phyloP scores from a whole-genome alignment of 108 stramenopile genomes.

The Nannochloropsis gaditana region DNA sequence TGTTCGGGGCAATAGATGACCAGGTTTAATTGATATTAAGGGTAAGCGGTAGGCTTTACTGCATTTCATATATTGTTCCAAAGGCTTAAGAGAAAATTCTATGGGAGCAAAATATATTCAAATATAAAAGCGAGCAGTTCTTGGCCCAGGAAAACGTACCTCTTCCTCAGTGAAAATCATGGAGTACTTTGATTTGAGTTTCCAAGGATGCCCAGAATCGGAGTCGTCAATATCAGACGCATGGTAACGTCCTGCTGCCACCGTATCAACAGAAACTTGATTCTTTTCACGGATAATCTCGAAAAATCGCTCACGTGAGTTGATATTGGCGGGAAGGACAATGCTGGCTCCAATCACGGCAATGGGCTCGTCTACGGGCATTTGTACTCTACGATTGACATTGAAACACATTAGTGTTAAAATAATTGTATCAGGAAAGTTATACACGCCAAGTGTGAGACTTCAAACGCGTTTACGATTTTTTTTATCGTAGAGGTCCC shows the following conservation, averaged over 20 bases:
- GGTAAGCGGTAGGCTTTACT: too few relatives aligned
- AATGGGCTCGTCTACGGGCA: background rate
- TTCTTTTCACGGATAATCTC: background rate
- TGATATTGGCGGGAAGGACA: background rate
- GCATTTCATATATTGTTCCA: too few relatives aligned
- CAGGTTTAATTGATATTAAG: too few relatives aligned
- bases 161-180: constrained; percentile 10
- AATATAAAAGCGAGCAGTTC: too few relatives aligned
- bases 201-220: constrained; percentile 5
- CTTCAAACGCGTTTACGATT: too few relatives aligned
- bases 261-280: background rate
- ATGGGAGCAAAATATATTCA: too few relatives aligned
- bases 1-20: background rate
- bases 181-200: background rate
- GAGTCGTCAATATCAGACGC: background rate
- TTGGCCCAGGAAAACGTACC: constrained; percentile 4
- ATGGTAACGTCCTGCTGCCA: background rate
- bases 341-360: background rate
- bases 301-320: background rate
- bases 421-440: too few relatives aligned
- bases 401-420: too few relatives aligned
- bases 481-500: too few relatives aligned
- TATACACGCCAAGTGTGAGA: too few relatives aligned
- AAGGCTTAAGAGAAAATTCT: too few relatives aligned
- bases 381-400: background rate